A percentile compares a stretch with the other conserved stretches of the same genome.
These are phyloP conservation scores for Chamaecyparis obtusa DNA, from an alignment of 75 land plant genomes.

Conservation along the genomic window DNA sequence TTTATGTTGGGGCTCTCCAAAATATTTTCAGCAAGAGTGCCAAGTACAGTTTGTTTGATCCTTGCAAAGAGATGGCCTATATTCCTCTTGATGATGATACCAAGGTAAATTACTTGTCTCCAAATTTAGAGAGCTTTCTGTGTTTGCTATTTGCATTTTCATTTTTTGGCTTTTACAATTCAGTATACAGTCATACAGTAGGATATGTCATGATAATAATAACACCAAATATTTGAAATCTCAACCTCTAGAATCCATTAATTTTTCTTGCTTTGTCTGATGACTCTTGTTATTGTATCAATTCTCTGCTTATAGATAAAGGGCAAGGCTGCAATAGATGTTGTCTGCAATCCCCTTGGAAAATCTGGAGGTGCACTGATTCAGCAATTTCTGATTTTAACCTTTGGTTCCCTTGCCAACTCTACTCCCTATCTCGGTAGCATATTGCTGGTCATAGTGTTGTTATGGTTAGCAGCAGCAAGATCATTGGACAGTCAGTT, in stretches of 20 bases:
- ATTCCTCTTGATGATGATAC: conserved; percentile 99
- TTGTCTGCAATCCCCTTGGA: conserved; percentile 98
- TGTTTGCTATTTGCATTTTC: conserved; percentile 9
- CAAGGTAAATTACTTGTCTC: conserved; percentile 55
- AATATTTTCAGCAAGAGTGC: conserved; percentile 99
- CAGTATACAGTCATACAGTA: background rate
- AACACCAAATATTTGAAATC: background rate
- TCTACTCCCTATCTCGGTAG: conserved; percentile 16
- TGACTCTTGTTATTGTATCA: background rate
- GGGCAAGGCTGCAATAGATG: conserved; percentile 99
- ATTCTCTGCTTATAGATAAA: conserved; percentile 60
- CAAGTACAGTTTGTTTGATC: conserved; percentile 98
- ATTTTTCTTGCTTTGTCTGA: background rate
- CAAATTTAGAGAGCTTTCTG: background rate
- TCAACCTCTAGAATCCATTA: background rate
- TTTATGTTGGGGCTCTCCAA: conserved; percentile 96
- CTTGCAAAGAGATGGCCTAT: conserved; percentile 99
- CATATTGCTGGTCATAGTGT: conserved; percentile 40
- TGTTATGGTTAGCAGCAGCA: conserved; percentile 53
- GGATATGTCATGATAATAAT: background rate
- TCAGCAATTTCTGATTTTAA: conserved; percentile 89
- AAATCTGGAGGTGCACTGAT: conserved; percentile 95
- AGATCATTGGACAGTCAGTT: conserved; percentile 51
- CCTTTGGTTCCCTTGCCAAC: conserved; percentile 76
- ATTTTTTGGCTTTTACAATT: background rate